Conservation (phyloP, 129 eudicot species). For the Apium graveolens region DNA sequence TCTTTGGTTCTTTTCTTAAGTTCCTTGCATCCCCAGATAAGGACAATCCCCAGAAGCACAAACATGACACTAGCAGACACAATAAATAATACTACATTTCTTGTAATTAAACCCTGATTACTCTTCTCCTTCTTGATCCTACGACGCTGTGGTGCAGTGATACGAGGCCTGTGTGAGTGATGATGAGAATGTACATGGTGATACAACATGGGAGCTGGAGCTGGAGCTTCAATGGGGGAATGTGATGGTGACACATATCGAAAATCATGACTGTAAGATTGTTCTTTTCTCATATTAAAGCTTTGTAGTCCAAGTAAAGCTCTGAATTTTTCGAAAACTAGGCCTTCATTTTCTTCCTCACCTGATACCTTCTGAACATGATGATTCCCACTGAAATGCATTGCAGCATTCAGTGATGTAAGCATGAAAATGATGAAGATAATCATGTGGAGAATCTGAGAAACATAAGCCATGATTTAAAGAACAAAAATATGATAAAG, state of each 20-base stretch:
- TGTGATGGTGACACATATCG: slow-evolving; percentile 38
- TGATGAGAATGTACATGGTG: slow-evolving; percentile 30
- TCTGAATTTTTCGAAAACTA: slow-evolving; percentile 34
- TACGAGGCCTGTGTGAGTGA: slow-evolving; percentile 21
- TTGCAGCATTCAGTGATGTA: slow-evolving; percentile 26
- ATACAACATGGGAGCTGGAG: slow-evolving; percentile 16
- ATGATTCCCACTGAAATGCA: slow-evolving; percentile 9
- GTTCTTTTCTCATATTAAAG: slow-evolving; percentile 6
- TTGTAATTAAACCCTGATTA: slow-evolving; percentile 6
- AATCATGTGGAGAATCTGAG: slow-evolving; percentile 26
- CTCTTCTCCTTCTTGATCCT: slow-evolving; percentile 16
- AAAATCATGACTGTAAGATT: background rate
- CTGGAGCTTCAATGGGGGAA: slow-evolving; percentile 15
- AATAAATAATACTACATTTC: slow-evolving; percentile 38
- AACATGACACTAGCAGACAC: slow-evolving; percentile 39
- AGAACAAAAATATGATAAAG: background rate
- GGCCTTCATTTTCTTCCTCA: slow-evolving; percentile 14
- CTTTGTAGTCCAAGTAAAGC: slow-evolving; percentile 38
- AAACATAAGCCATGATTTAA: slow-evolving; percentile 25
- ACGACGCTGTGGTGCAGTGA: slow-evolving; percentile 16
- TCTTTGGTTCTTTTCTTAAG: slow-evolving; percentile 28
- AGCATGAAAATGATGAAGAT: slow-evolving; percentile 38
- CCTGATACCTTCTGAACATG: slow-evolving; percentile 18
- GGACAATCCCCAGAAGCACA: slow-evolving; percentile 31
- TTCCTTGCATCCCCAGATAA: slow-evolving; percentile 40